Evolutionary conservation across 2,329 filamentous ascomycete species (phyloP), one percentile per base, ranked within the genome.

Genomic region (Colletotrichum navitas): DNA sequence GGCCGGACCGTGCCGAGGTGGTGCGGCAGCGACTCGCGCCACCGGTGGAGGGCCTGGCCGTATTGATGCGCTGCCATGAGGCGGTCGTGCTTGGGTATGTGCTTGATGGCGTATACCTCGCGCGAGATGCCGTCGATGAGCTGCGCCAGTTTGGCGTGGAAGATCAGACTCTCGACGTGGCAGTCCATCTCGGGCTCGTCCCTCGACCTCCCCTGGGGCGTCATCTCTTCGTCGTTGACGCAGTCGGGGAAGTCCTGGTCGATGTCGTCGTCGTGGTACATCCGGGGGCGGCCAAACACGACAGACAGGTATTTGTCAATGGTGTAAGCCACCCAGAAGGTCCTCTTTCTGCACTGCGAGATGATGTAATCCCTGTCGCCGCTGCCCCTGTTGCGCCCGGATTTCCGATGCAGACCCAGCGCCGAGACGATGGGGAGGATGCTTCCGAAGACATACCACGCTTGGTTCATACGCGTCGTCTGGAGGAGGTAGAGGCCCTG

Each of bases 211-310:
- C 74, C 74, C 41, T 82, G 76, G 11, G 82, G 75, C 0, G 85
- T 83, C 79, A 91, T 85, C 39, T 89, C 84, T 47, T 89, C 85
- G 69, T 91, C 89, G 66, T 89, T 88, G 54, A 89, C 82, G 1
- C 81, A 75, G 21, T 84, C 83, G 0, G 89, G 89, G n/a, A 89
- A 82, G 2, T 86, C 84, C 68, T 91, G 89, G 63, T 91, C 89
- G 59, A 90, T 89, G 62, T 91, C 88, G 43, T 90, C 87, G 55
- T 91, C 89, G 60, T 90, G 89, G 34, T 90, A 87, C 18, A 89
- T 83, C 10, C 88, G 79, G 1, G 90, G 90, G 7, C 90, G 82
- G 0, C 90, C 90, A 39, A 91, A 85, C 24, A 90, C 87, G n/a
- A 90, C 87, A 32, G 88, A 87, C 1, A 92, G 80, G 67, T 91